Evolutionary conservation across 306 rosid genomes (phyloP).

Genomic region (Prosopis cineraria): DNA sequence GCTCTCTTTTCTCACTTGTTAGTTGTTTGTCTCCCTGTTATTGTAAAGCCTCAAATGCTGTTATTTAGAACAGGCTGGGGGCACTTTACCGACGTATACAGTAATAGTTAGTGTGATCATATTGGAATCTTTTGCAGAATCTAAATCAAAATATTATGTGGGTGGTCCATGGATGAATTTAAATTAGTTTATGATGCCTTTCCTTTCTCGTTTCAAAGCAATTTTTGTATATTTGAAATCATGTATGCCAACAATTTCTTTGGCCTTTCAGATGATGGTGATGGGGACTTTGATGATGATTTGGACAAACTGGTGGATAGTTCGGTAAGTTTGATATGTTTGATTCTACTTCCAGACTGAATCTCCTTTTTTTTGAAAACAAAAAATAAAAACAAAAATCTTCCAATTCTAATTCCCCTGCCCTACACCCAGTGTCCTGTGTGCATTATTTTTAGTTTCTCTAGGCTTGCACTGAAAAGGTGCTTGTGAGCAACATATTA

Average conservation of each 20-base stretch:
- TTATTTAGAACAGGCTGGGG: slow-evolving; percentile 3
- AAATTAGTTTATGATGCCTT: slow-evolving; percentile 11
- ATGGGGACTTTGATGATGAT: slow-evolving; percentile 57
- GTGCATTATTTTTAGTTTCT: background rate
- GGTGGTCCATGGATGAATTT: slow-evolving; percentile 4
- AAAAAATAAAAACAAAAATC: too few species aligned
- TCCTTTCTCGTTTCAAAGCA: background rate
- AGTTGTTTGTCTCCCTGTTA: slow-evolving; percentile 26
- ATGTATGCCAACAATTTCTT: slow-evolving; percentile 28
- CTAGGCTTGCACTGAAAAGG: too few species aligned
- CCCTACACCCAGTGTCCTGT: background rate
- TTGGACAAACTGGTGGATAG: slow-evolving; percentile 63
- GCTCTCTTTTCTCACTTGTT: slow-evolving; percentile 11
- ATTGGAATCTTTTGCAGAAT: background rate
- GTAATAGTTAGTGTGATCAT: background rate
- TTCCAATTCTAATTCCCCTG: background rate
- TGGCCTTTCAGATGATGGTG: slow-evolving; percentile 51
- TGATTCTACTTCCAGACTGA: background rate
- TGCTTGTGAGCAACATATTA: background rate
- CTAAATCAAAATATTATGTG: background rate
- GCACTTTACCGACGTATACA: background rate
- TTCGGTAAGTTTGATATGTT: slow-evolving; percentile 54
- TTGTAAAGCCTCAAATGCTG: slow-evolving; percentile 3
- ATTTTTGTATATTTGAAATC: background rate
- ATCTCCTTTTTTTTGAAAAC: background rate